Evolutionary conservation across 352 stramenopile genomes (phyloP).

Genomic region (Pilasporangium apinafurcum): DNA sequence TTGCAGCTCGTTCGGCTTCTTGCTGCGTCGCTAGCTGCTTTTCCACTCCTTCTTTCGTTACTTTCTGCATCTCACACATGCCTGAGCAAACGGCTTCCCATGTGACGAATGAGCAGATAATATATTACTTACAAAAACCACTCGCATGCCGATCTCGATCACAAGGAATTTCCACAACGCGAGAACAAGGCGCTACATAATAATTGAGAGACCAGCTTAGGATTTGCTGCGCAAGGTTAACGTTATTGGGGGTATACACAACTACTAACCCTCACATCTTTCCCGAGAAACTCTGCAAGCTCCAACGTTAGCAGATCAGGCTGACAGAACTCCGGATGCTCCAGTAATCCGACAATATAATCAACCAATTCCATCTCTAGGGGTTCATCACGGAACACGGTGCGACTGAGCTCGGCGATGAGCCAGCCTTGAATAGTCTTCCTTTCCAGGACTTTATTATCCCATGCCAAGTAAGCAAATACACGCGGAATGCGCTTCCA

Average conservation of each 20-base stretch:
- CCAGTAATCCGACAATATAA: slow-evolving; percentile 54
- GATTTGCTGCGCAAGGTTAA: no score
- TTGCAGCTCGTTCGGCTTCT: neutral
- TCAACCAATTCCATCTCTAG: slow-evolving; percentile 59
- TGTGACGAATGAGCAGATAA: neutral
- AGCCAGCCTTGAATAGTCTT: slow-evolving; percentile 32
- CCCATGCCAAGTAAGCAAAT: slow-evolving; percentile 28
- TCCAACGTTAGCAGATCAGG: slow-evolving; percentile 58
- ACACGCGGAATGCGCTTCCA: slow-evolving; percentile 44
- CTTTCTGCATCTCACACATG: slow-evolving; percentile 1
- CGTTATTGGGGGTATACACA: no score
- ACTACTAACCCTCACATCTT: slow-evolving; percentile 20
- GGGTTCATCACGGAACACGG: slow-evolving; percentile 16
- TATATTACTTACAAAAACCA: slow-evolving; percentile 35
- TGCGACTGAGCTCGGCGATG: slow-evolving; percentile 31
- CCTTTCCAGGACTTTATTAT: slow-evolving; percentile 8
- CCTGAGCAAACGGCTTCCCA: no score
- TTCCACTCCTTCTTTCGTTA: slow-evolving; percentile 1
- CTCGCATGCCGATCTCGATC: slow-evolving; percentile 44
- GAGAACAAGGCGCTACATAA: slow-evolving; percentile 47
- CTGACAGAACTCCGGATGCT: slow-evolving; percentile 67
- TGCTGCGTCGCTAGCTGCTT: slow-evolving; percentile 8
- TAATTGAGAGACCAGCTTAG: neutral
- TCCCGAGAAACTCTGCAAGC: slow-evolving; percentile 63
- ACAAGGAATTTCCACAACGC: slow-evolving; percentile 72